These are phyloP conservation scores for Monosporascus sp. DNA, from an alignment of 2,329 filamentous ascomycete genomes.

Conservation along the genomic window DNA sequence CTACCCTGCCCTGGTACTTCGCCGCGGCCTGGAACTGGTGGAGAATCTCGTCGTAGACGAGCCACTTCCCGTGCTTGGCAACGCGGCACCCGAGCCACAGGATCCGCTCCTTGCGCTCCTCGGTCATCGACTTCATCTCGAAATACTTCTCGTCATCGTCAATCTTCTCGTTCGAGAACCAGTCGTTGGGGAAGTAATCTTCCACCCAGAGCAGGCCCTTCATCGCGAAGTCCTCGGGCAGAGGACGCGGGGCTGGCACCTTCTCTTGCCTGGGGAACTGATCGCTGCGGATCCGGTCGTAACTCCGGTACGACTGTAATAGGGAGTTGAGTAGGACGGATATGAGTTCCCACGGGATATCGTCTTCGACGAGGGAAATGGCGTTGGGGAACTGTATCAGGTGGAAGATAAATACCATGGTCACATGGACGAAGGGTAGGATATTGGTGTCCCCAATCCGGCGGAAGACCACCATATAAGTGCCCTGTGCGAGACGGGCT, in stretches of 20 bases:
- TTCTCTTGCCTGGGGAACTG: constrained; percentile 43
- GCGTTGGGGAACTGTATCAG: constrained; percentile 36
- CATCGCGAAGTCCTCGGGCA: constrained; percentile 65
- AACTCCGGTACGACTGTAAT: constrained; percentile 22
- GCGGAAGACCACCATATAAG: constrained; percentile 36
- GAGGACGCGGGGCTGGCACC: constrained; percentile 41
- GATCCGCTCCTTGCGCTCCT: constrained; percentile 52
- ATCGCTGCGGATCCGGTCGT: constrained; percentile 32
- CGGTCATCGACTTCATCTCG: constrained; percentile 53
- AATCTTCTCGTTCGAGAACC: constrained; percentile 52
- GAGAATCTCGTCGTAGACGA: constrained; percentile 35
- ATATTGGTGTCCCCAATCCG: constrained; percentile 53
- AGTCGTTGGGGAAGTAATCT: constrained; percentile 51
- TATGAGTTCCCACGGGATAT: constrained; percentile 50
- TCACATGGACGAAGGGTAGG: constrained; percentile 57
- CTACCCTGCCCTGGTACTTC: constrained; percentile 26
- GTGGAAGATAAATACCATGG: constrained; percentile 52
- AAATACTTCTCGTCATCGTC: constrained; percentile 65
- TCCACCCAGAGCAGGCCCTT: constrained; percentile 57
- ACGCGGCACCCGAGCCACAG: constrained; percentile 52
- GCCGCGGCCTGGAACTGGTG: constrained; percentile 34
- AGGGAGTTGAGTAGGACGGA: constrained; percentile 34
- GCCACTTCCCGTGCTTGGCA: constrained; percentile 34
- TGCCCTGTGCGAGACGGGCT: constrained; percentile 17
- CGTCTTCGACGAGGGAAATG: constrained; percentile 36